A percentile compares a stretch with the other conserved stretches of the same genome.
Evolutionary conservation across 1,284 basidiomycete species (phyloP).

Genomic region (Trichosporon faecale): DNA sequence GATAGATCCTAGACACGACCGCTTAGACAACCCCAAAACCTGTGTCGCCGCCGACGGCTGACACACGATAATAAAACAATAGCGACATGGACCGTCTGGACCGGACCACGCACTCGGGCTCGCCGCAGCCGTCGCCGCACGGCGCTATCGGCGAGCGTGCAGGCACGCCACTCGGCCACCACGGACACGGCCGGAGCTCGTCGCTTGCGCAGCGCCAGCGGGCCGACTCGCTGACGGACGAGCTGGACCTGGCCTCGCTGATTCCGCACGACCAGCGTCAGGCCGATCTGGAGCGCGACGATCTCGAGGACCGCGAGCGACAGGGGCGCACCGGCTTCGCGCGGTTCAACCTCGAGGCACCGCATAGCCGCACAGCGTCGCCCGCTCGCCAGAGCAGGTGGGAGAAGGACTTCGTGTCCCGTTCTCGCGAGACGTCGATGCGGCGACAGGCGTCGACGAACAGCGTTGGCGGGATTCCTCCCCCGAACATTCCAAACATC

Average conservation of each 20-base stretch:
- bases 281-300: constrained; percentile 26
- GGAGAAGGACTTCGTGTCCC: constrained; percentile 5
- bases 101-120: constrained; percentile 18
- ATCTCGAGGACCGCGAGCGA: neutral
- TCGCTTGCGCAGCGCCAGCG: constrained; percentile 11
- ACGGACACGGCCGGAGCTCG: constrained; percentile 1
- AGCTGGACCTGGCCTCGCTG: constrained; percentile 29
- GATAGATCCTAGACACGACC: neutral
- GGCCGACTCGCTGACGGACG: constrained; percentile 18
- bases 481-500: neutral
- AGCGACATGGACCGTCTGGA: constrained; percentile 17
- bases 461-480: constrained; percentile 8
- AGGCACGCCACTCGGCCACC: constrained; percentile 5
- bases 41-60: neutral
- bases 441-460: constrained; percentile 22
- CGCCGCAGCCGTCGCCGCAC: constrained; percentile 25
- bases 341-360: constrained; percentile 6
- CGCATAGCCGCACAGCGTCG: neutral
- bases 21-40: neutral
- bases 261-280: constrained; percentile 31
- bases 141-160: constrained; percentile 29
- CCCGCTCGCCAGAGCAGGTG: neutral
- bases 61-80: neutral
- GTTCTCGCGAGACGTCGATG: constrained; percentile 22
- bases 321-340: neutral